Evolutionary conservation across 2,329 filamentous ascomycete genomes (phyloP), one percentile per base, ranked within the genome.

Genomic region (Parascedosporium putredinis): DNA sequence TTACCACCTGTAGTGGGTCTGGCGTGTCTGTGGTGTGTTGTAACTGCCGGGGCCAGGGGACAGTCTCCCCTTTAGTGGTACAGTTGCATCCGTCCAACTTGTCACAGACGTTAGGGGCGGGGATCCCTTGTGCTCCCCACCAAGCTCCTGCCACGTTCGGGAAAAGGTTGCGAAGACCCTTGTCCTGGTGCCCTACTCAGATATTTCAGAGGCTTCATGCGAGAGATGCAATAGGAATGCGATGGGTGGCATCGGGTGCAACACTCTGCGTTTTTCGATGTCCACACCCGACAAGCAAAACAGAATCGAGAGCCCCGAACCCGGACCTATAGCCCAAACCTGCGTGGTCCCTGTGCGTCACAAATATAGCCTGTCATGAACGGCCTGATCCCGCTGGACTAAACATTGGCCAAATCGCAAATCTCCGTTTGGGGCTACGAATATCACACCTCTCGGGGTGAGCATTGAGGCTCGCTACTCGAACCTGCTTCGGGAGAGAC

Each of bases 31-130:
- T 9, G 23, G 12, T 42, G 38, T 10, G 12, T 42, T 42, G 38
- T 42, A 42, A 42, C 38, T 42, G 38, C 38, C 38, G 38, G 38
- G 12, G 38, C 38, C 38, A 42, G 38, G 38, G 38, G 38, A 7
- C n/a, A 16, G 20, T 20, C 20, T 20, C 38, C 38, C 38, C 23
- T 16, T 42, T 20, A 42, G 18, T 42, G 38, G 20, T 14, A 42
- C 38, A 16, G 38, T 42, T 42, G 38, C 38, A 42, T 42, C 20
- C 38, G 7, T 12, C 38, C 38, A n/a, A n/a, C n/a, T n/a, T n/a
- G n/a, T 42, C 38, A 42, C 38, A 10, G 23, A 42, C 10, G 10
- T 20, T 42, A 18, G 5, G 14, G 38, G 18, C 38, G 16, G 23
- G 23, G 16, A 16, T 20, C 20, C 20, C 38, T 20, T 18, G 38